Percentiles rank a stretch among this genome's conserved stretches.
phyloP scores from a whole-genome alignment of 2,329 filamentous ascomycete genomes.

The Aspergillus terreus region DNA sequence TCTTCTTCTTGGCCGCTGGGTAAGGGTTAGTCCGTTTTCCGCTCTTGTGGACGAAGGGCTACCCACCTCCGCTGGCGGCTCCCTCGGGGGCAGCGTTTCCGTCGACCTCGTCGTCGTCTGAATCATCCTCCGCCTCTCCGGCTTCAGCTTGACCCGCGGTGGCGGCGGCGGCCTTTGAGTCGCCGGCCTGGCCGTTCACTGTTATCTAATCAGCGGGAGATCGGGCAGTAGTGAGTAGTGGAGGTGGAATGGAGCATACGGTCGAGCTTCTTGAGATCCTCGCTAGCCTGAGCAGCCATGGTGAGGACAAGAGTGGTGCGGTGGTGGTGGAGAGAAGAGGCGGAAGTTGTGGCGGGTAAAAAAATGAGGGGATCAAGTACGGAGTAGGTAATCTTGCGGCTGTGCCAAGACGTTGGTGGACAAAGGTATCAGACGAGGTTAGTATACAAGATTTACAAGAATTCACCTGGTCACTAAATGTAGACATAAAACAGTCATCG shows the following conservation, averaged over 20 bases:
- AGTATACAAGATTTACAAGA: too few species aligned
- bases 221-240: background rate
- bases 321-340: conserved; percentile 19
- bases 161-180: conserved; percentile 30
- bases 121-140: conserved; percentile 51
- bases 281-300: conserved; percentile 42
- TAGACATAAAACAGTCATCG: too few species aligned
- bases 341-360: conserved; percentile 8
- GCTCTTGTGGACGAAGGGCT: conserved; percentile 1
- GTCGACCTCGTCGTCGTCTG: conserved; percentile 53
- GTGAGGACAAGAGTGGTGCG: conserved; percentile 18
- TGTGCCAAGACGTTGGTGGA: conserved; percentile 10
- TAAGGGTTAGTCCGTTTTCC: conserved; percentile 4
- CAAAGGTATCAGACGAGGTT: too few species aligned
- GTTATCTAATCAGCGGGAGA: conserved; percentile 18
- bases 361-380: conserved; percentile 14
- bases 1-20: conserved; percentile 66
- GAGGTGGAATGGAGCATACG: conserved; percentile 24
- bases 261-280: conserved; percentile 40
- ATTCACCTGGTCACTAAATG: too few species aligned
- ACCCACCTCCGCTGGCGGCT: conserved; percentile 35
- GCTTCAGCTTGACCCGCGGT: conserved; percentile 33
- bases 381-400: background rate
- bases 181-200: conserved; percentile 40
- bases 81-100: conserved; percentile 40